Conservation (phyloP, 2,329 filamentous ascomycete genomes). For the Fusarium drepaniforme region DNA sequence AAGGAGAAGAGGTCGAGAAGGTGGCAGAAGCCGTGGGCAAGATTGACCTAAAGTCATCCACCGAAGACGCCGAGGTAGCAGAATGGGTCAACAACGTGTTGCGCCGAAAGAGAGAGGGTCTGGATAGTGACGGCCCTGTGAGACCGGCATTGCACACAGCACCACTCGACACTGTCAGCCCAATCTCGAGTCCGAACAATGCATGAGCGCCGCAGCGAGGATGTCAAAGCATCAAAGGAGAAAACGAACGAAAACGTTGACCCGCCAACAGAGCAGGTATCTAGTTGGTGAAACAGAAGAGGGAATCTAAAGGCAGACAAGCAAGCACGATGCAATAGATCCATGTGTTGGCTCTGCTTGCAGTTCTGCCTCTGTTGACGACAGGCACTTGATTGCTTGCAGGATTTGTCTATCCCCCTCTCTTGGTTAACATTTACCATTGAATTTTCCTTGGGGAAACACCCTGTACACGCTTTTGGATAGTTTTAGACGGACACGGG, state of each 20-base stretch:
- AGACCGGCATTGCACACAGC: slow-evolving; percentile 91
- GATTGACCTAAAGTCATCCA: slow-evolving; percentile 55
- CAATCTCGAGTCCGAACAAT: slow-evolving; percentile 55
- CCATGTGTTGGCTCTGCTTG: slow-evolving; percentile 2
- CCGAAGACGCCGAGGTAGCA: slow-evolving; percentile 84
- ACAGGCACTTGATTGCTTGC: not conserved
- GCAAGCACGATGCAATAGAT: slow-evolving; percentile 24
- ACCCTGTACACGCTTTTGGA: slow-evolving; percentile 41
- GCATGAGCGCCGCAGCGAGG: slow-evolving; percentile 18
- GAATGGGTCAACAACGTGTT: slow-evolving; percentile 84
- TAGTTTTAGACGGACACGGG: slow-evolving; percentile 35
- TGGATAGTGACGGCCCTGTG: slow-evolving; percentile 58
- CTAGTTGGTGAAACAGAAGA: slow-evolving; percentile 37
- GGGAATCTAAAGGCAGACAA: slow-evolving; percentile 10
- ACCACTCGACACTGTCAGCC: slow-evolving; percentile 80
- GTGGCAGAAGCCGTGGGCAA: slow-evolving; percentile 59
- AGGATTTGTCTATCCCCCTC: slow-evolving; percentile 17
- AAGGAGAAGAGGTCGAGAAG: slow-evolving; percentile 63
- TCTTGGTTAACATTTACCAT: slow-evolving; percentile 20
- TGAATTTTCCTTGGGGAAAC: slow-evolving; percentile 11
- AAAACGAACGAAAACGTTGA: not conserved
- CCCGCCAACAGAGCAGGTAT: slow-evolving; percentile 45
- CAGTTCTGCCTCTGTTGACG: not conserved
- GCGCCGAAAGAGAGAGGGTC: slow-evolving; percentile 66
- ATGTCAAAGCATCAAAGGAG: not conserved